Evolutionary conservation across 1,284 basidiomycete species (phyloP).

Genomic region (Schizophyllum amplum): DNA sequence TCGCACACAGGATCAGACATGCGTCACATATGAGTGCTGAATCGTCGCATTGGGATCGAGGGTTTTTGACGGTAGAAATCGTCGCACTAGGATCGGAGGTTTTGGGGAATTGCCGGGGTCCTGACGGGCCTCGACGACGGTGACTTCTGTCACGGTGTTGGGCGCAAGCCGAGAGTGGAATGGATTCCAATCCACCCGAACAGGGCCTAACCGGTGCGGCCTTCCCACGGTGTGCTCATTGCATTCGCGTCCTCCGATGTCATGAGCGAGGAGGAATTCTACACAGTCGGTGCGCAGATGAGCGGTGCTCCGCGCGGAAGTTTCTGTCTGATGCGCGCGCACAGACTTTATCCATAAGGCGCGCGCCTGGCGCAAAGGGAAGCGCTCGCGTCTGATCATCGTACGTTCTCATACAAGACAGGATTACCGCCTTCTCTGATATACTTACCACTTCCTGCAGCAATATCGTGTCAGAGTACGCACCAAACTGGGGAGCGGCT

Average conservation of each 20-base stretch:
- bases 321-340: background rate
- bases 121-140: too few species aligned
- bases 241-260: background rate
- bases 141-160: too few species aligned
- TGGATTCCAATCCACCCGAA: too few species aligned
- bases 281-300: background rate
- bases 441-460: constrained; percentile 24
- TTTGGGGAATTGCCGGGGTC: too few species aligned
- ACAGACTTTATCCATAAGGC: constrained; percentile 49
- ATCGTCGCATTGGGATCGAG: too few species aligned
- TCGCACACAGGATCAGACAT: too few species aligned
- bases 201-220: background rate
- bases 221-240: background rate
- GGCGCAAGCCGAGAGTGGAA: too few species aligned
- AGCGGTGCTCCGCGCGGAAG: background rate
- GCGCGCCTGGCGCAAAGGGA: constrained; percentile 31
- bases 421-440: constrained; percentile 1
- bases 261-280: background rate
- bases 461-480: constrained; percentile 57
- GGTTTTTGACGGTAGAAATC: too few species aligned
- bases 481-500: constrained; percentile 7
- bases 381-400: constrained; percentile 30
- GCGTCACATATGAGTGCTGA: too few species aligned
- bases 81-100: too few species aligned
- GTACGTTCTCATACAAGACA: constrained; percentile 19